Conservation (phyloP, 441 rosid species). For the Jatropha podagrica region DNA sequence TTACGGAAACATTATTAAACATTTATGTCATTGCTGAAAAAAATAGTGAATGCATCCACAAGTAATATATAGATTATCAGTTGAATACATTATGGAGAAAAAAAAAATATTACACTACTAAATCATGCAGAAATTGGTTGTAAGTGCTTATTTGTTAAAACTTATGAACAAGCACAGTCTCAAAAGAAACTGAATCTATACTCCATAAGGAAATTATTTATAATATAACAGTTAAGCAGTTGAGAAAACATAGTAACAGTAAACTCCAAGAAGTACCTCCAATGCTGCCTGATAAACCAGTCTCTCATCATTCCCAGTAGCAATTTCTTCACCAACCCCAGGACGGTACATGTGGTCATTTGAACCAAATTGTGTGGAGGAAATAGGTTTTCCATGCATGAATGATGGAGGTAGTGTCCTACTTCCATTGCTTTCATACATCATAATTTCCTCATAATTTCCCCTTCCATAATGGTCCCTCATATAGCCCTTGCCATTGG, state of each 20-base stretch:
- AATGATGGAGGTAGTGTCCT: constrained; percentile 71
- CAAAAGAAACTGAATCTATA: too few relatives aligned
- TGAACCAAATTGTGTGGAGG: constrained; percentile 44
- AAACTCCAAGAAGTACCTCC: constrained; percentile 50
- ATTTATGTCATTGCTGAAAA: too few relatives aligned
- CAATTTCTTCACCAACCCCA: constrained; percentile 56
- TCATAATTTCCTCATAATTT: constrained; percentile 40
- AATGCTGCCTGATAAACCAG: constrained; percentile 88
- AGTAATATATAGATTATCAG: too few relatives aligned
- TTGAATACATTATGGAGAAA: too few relatives aligned
- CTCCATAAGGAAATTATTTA: too few relatives aligned
- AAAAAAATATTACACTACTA: too few relatives aligned
- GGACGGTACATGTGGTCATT: constrained; percentile 46
- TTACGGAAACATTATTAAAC: too few relatives aligned
- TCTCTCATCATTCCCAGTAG: constrained; percentile 64
- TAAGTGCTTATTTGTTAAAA: too few relatives aligned
- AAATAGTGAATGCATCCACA: too few relatives aligned
- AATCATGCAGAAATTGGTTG: too few relatives aligned
- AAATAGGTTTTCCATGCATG: constrained; percentile 46
- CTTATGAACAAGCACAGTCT: too few relatives aligned
- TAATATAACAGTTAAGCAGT: background rate
- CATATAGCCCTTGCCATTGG: constrained; percentile 45
- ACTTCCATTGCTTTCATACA: constrained; percentile 54
- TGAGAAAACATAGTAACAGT: constrained; percentile 8
- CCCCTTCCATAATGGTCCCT: constrained; percentile 41